Percentiles rank a stretch among this genome's conserved stretches.
These are phyloP conservation scores for Cyberlindnera amylophila DNA, from an alignment of 805 yeast species.

Conservation along the genomic window DNA sequence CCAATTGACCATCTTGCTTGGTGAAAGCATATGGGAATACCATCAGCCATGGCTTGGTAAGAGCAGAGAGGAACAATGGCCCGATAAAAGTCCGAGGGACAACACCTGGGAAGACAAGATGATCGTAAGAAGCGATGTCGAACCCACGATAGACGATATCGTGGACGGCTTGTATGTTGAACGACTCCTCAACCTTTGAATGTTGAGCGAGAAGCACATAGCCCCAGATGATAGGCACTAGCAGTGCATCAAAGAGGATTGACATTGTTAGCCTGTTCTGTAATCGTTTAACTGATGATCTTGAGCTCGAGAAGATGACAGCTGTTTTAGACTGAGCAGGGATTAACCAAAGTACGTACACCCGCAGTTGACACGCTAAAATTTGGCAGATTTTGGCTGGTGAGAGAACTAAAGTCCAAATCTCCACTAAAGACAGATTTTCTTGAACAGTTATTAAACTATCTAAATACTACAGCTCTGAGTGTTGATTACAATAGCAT, in stretches of 20 bases:
- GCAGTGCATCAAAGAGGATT: conserved; percentile 24
- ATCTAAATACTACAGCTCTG: too few species aligned
- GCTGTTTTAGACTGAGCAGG: not conserved
- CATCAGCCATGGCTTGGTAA: conserved; percentile 38
- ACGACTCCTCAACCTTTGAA: conserved; percentile 93
- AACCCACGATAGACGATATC: conserved; percentile 69
- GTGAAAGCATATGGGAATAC: conserved; percentile 26
- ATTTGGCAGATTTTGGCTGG: too few species aligned
- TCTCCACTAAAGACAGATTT: too few species aligned
- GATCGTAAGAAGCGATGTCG: conserved; percentile 56
- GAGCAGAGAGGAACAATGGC: conserved; percentile 47
- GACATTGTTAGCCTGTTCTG: not conserved
- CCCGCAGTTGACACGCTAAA: too few species aligned
- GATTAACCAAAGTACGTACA: not conserved
- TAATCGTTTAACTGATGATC: not conserved
- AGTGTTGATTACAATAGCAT: too few species aligned
- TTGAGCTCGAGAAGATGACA: not conserved
- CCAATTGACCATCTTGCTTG: conserved; percentile 48
- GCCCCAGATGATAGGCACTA: conserved; percentile 43
- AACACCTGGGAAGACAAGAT: conserved; percentile 75
- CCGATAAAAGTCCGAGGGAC: conserved; percentile 87
- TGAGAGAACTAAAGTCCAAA: too few species aligned
- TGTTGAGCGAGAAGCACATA: conserved; percentile 65
- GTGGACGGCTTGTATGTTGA: conserved; percentile 84
- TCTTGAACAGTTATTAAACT: too few species aligned